Percentiles rank a stretch among this genome's conserved stretches.
These are phyloP conservation scores for Fusarium chaquense DNA, from an alignment of 2,329 filamentous ascomycete species.

Conservation along the genomic window DNA sequence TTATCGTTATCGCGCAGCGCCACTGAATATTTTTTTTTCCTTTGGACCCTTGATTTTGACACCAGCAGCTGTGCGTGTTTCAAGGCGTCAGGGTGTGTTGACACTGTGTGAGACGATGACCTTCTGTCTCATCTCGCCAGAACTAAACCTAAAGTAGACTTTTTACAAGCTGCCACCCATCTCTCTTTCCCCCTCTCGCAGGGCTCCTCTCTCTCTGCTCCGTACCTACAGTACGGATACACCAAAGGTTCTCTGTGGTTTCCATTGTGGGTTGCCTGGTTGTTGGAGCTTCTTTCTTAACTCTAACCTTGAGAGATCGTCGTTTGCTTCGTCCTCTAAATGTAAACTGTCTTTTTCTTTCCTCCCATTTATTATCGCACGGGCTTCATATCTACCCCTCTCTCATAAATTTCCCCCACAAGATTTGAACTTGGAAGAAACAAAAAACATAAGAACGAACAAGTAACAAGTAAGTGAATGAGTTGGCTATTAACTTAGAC, in stretches of 20 bases:
- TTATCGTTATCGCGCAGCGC: slow-evolving; percentile 58
- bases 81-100: slow-evolving; percentile 14
- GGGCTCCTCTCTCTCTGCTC: slow-evolving; percentile 2
- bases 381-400: not conserved
- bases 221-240: slow-evolving; percentile 9
- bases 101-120: slow-evolving; percentile 13
- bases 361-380: slow-evolving; percentile 1
- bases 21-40: slow-evolving; percentile 40
- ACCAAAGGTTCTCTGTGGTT: slow-evolving; percentile 33
- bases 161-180: not conserved
- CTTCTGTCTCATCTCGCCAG: slow-evolving; percentile 28
- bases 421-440: not conserved
- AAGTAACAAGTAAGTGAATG: slow-evolving; percentile 24
- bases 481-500: slow-evolving; percentile 1
- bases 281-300: slow-evolving; percentile 32
- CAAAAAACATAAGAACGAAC: slow-evolving; percentile 8
- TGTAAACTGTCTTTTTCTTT: not conserved
- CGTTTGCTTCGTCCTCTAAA: slow-evolving; percentile 1
- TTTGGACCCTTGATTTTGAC: slow-evolving; percentile 24
- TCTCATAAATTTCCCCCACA: not conserved
- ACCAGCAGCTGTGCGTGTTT: slow-evolving; percentile 24
- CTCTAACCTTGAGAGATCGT: slow-evolving; percentile 25
- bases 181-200: slow-evolving; percentile 17
- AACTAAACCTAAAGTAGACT: slow-evolving; percentile 18
- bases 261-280: slow-evolving; percentile 28